Evolutionary conservation across 2,329 filamentous ascomycete genomes (phyloP).

Genomic region (Grosmannia serpens): DNA sequence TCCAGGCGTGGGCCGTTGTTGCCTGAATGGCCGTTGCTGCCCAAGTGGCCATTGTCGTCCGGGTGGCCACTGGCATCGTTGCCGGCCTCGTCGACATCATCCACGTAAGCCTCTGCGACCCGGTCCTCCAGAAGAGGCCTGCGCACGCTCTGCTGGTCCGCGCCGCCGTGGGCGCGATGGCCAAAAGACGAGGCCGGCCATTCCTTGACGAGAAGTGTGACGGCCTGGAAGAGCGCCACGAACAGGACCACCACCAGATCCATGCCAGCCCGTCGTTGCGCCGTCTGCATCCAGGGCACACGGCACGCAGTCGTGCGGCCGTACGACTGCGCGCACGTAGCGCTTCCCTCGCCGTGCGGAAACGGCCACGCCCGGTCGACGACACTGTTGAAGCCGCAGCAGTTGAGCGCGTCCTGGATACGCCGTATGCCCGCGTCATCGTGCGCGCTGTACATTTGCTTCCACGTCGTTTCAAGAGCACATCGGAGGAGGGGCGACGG

Average conservation of each 20-base stretch:
- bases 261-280: constrained; percentile 41
- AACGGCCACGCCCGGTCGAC: constrained; percentile 55
- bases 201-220: background rate
- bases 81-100: background rate
- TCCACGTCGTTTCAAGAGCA: constrained; percentile 45
- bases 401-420: constrained; percentile 55
- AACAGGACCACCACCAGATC: constrained; percentile 41
- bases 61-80: background rate
- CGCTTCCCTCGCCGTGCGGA: constrained; percentile 16
- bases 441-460: constrained; percentile 36
- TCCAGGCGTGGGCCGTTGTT: background rate
- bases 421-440: constrained; percentile 36
- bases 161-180: background rate
- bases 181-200: background rate
- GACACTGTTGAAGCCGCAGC: constrained; percentile 51
- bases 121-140: constrained; percentile 1
- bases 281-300: constrained; percentile 41
- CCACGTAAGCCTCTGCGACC: background rate
- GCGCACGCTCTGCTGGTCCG: background rate
- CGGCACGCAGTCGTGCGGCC: constrained; percentile 36
- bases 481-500: constrained; percentile 32
- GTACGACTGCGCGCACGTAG: constrained; percentile 31
- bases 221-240: constrained; percentile 45
- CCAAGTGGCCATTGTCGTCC: background rate
- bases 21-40: background rate